Percentiles rank a stretch among this genome's conserved stretches.
Evolutionary conservation across 2,329 filamentous ascomycete genomes (phyloP).

Genomic region (Aureobasidium sp.): DNA sequence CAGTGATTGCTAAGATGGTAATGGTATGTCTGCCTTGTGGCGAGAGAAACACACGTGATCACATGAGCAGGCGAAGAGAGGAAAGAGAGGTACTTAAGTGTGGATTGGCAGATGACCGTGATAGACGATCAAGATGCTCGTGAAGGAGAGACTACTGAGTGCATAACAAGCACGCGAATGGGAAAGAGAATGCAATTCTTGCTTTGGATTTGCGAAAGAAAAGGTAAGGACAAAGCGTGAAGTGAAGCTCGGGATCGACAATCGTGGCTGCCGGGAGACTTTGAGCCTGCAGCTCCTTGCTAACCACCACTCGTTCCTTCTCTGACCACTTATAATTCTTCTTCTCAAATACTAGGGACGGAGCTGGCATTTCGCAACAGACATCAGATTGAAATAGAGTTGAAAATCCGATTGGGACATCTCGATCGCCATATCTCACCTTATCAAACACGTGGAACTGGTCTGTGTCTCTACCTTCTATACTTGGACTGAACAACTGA

Average conservation of each 20-base stretch:
- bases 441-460: background rate
- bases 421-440: background rate
- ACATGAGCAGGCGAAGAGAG: constrained; percentile 5
- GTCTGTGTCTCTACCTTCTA: background rate
- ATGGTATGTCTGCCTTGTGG: constrained; percentile 9
- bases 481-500: background rate
- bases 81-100: background rate
- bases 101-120: background rate
- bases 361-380: no score
- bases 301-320: background rate
- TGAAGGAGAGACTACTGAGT: background rate
- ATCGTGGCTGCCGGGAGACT: background rate
- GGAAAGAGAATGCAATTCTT: background rate
- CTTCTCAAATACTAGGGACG: background rate
- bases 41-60: background rate
- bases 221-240: background rate
- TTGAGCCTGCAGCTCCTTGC: background rate
- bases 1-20: background rate
- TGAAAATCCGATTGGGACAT: no score
- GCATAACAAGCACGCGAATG: background rate
- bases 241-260: background rate
- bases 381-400: background rate
- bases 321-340: background rate
- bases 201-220: background rate
- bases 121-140: background rate